phyloP scores from a whole-genome alignment of 1,284 basidiomycete species.

The Trichosporon asahii region DNA sequence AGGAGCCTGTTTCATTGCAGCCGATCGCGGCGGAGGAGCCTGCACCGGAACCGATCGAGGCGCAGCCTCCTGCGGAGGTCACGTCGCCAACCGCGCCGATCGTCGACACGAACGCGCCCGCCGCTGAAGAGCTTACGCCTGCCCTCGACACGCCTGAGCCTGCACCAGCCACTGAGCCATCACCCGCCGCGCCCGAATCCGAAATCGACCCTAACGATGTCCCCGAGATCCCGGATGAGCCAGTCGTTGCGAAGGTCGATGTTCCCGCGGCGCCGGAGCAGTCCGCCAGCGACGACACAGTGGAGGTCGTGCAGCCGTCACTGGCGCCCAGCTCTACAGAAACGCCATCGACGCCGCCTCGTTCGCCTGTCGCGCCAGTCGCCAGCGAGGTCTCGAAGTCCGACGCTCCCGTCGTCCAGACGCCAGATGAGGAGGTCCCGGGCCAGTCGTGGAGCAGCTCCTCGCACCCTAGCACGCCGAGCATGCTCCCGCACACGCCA shows the following conservation, averaged over 20 bases:
- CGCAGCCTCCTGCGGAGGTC: not conserved
- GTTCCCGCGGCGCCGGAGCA: not conserved
- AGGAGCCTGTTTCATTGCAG: not conserved
- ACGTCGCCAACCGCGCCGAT: not conserved
- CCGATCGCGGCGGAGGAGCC: not conserved
- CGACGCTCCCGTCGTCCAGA: not conserved
- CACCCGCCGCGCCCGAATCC: not conserved
- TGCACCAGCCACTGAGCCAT: not conserved
- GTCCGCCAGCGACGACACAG: not conserved
- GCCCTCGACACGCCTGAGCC: no score
- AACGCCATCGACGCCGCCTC: not conserved
- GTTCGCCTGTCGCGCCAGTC: not conserved
- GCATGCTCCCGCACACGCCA: not conserved
- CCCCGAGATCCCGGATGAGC: not conserved
- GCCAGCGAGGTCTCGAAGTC: not conserved
- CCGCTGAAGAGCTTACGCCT: no score
- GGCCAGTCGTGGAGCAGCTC: slow-evolving; percentile 2
- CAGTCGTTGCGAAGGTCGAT: not conserved
- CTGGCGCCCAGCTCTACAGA: not conserved
- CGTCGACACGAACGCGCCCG: not conserved
- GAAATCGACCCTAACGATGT: not conserved
- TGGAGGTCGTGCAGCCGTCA: not conserved
- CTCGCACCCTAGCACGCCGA: not conserved
- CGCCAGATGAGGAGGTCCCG: not conserved
- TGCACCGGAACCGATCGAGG: not conserved